Evolutionary conservation across 352 stramenopile species (phyloP).

Genomic region (Pythium oligandrum): DNA sequence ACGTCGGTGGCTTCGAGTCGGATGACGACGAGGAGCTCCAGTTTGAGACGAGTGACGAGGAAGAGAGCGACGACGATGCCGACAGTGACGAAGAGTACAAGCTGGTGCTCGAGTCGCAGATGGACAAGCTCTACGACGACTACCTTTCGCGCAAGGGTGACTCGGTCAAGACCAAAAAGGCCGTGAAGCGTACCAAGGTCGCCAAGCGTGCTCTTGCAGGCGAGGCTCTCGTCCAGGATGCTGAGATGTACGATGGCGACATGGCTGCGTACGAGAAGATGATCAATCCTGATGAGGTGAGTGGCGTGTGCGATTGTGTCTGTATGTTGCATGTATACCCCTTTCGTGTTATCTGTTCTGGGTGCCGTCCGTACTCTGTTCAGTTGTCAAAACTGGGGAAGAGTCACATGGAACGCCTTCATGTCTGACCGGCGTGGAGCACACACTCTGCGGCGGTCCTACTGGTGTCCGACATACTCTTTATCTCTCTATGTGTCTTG

Average conservation of each 20-base stretch:
- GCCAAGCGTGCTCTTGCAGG: conserved; percentile 79
- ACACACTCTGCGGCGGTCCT: conserved; percentile 53
- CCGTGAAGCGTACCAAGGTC: conserved; percentile 82
- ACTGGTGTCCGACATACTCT: conserved; percentile 62
- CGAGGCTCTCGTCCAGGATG: conserved; percentile 72
- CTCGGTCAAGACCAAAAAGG: conserved; percentile 77
- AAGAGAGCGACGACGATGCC: conserved; percentile 9
- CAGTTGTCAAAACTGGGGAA: conserved; percentile 92
- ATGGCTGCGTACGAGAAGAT: conserved; percentile 78
- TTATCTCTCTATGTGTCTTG: background rate
- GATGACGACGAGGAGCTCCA: conserved; percentile 29
- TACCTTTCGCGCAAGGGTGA: conserved; percentile 75
- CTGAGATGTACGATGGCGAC: conserved; percentile 80
- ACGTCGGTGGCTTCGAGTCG: conserved; percentile 47
- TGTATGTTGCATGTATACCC: conserved; percentile 32
- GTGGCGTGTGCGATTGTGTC: conserved; percentile 22
- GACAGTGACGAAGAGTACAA: conserved; percentile 72
- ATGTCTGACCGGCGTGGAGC: conserved; percentile 73
- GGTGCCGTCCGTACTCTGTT: conserved; percentile 82
- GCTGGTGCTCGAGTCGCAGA: conserved; percentile 70
- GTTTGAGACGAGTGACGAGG: conserved; percentile 39
- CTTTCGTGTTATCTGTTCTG: conserved; percentile 91
- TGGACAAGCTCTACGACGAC: conserved; percentile 85
- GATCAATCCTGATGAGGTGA: conserved; percentile 84
- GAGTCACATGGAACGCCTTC: conserved; percentile 52